A percentile compares a stretch with the other conserved stretches of the same genome.
These are phyloP conservation scores for Coemansia sp. DNA, from an alignment of 192 early-diverging fungal genomes.

Conservation along the genomic window DNA sequence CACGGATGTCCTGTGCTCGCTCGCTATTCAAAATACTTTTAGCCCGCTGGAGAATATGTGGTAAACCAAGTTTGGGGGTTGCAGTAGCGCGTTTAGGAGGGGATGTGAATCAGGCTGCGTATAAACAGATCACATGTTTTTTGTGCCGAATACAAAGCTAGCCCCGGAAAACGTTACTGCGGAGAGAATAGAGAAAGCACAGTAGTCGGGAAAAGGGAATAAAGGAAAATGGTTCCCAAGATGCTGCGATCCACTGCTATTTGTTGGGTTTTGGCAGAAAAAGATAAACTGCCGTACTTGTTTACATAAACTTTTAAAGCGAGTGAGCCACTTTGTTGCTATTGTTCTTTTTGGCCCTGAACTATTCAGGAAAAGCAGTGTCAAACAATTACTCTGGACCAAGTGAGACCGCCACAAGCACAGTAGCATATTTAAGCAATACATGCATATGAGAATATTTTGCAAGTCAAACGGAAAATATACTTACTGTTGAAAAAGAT, in stretches of 20 bases:
- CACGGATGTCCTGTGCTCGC: neutral
- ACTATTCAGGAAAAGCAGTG: neutral
- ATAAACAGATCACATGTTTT: slow-evolving; percentile 1
- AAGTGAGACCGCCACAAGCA: neutral
- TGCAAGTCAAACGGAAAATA: no score
- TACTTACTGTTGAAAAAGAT: no score
- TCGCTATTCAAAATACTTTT: no score
- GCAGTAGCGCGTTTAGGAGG: neutral
- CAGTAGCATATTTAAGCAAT: neutral
- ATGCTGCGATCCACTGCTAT: neutral
- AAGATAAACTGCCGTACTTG: neutral
- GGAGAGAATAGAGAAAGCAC: neutral
- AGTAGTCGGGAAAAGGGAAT: neutral
- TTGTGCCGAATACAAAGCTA: slow-evolving; percentile 1
- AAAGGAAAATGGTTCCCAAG: neutral
- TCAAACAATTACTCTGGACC: neutral
- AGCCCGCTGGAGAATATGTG: no score
- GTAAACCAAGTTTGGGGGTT: no score
- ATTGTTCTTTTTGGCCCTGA: neutral
- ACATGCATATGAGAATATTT: no score
- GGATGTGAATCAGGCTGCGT: neutral
- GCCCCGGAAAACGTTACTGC: neutral
- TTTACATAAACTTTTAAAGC: neutral
- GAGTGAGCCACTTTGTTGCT: neutral
- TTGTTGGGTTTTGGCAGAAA: neutral